Evolutionary conservation across 495 filamentous ascomycete genomes (phyloP), one percentile per base, ranked within the genome.

Genomic region (Pseudomonodictys pantanalensis): DNA sequence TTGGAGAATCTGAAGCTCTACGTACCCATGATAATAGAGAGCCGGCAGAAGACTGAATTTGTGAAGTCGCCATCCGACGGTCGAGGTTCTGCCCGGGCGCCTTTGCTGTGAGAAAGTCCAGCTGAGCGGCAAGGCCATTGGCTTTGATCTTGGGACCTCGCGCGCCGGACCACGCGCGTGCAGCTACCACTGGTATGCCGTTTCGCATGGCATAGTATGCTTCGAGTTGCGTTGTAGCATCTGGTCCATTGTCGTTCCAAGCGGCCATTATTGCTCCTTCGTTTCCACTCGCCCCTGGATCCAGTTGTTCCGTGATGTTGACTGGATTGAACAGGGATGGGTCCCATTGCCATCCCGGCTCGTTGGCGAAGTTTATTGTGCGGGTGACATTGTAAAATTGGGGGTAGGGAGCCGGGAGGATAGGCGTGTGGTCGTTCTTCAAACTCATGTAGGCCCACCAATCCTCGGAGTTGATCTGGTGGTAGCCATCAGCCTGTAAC

Each of bases 161-260:
- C 2, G 29, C 51, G 1, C 78, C 79, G 18, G 71, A 65, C 79
- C 79, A 77, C 2, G 73, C 64, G n/a, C 76, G 66, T 22, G 78
- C 72, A 1, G 66, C 78, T 26, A 78, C 77, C 0, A 75, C 71
- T 0, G 80, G 79, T 25, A 83, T 77, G 0, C 80, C 80, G 23
- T 76, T 69, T 4, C 79, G 74, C 52, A 81, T 74, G 1, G 78
- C 74, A 58, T 83, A 83, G 60, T 76, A 83, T 0, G 75, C 70
- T 35, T 83, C 80, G 0, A 82, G 63, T 48, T 83, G 79, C 0
- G 80, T 83, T 2, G 77, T 79, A 1, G 80, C 78, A 58, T 82
- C 79, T 0, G 80, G 77, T 0, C 80, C 80, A 39, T 79, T 81
- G 47, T 83, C 80, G 47, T 79, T 83, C 80, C 80, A 83, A 1